phyloP scores from a whole-genome alignment of 179 eudicot species.

The Beta corolliflora region DNA sequence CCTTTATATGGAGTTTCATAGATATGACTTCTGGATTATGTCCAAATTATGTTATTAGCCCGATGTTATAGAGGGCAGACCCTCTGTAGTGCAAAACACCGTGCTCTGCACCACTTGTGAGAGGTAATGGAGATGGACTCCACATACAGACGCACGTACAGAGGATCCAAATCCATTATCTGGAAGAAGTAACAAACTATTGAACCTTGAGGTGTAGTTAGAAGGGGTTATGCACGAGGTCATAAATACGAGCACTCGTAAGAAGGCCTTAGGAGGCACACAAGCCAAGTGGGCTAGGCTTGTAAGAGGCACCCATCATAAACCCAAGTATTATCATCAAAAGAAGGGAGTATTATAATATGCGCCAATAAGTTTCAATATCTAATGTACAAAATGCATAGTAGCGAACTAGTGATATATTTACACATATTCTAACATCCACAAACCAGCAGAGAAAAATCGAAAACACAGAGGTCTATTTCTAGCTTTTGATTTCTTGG shows the following conservation, averaged over 20 bases:
- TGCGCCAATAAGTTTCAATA: background rate
- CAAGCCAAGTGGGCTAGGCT: background rate
- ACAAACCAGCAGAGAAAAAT: background rate
- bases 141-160: background rate
- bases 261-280: background rate
- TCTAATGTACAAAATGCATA: no score
- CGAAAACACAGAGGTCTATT: slow-evolving; percentile 5
- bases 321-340: background rate
- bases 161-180: background rate
- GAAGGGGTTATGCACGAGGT: background rate
- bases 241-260: background rate
- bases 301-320: background rate
- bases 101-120: background rate
- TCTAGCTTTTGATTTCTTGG: slow-evolving; percentile 18
- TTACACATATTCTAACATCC: no score
- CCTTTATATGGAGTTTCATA: background rate
- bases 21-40: background rate
- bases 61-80: background rate
- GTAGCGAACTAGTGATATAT: no score
- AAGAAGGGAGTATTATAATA: background rate
- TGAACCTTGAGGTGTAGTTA: background rate
- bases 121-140: background rate
- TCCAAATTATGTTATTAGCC: background rate
- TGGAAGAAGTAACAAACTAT: background rate
- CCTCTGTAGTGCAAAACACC: background rate